These are phyloP conservation scores for Prunus mume DNA, from an alignment of 306 rosid genomes.

Conservation along the genomic window DNA sequence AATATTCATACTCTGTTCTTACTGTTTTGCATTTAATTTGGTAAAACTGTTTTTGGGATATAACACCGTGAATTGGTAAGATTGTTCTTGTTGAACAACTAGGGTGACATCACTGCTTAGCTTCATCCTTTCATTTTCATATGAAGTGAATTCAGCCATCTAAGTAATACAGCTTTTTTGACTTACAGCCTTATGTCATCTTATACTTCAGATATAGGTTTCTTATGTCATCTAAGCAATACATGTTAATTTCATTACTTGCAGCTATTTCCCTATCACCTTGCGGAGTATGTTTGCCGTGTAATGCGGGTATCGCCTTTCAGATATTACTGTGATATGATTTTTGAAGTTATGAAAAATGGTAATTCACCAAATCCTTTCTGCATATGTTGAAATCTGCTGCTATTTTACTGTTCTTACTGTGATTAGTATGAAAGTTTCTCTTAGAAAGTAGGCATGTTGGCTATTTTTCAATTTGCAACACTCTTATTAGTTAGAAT, in stretches of 20 bases:
- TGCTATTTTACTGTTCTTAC: slow-evolving; percentile 15
- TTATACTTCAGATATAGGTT: slow-evolving; percentile 19
- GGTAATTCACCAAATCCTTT: slow-evolving; percentile 52
- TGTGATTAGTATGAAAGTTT: neutral
- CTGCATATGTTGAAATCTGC: neutral
- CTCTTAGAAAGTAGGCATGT: neutral
- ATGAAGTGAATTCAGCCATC: slow-evolving; percentile 11
- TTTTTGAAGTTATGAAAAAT: slow-evolving; percentile 92
- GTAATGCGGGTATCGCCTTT: slow-evolving; percentile 91
- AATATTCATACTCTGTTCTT: neutral
- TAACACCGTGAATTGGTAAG: neutral
- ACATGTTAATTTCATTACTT: slow-evolving; percentile 37
- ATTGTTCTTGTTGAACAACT: neutral
- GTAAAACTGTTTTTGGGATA: neutral
- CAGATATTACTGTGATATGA: slow-evolving; percentile 94
- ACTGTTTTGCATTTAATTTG: neutral
- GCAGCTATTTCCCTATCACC: slow-evolving; percentile 96
- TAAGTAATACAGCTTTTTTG: neutral
- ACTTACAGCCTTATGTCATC: neutral
- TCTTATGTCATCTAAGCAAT: slow-evolving; percentile 11
- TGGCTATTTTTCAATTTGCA: neutral
- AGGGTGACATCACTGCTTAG: neutral
- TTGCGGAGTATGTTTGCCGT: slow-evolving; percentile 85
- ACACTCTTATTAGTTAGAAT: neutral
- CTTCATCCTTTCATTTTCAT: neutral